Evolutionary conservation across 148 eudicot species (phyloP), one percentile per base, ranked within the genome.

Genomic region (Drosera capensis): DNA sequence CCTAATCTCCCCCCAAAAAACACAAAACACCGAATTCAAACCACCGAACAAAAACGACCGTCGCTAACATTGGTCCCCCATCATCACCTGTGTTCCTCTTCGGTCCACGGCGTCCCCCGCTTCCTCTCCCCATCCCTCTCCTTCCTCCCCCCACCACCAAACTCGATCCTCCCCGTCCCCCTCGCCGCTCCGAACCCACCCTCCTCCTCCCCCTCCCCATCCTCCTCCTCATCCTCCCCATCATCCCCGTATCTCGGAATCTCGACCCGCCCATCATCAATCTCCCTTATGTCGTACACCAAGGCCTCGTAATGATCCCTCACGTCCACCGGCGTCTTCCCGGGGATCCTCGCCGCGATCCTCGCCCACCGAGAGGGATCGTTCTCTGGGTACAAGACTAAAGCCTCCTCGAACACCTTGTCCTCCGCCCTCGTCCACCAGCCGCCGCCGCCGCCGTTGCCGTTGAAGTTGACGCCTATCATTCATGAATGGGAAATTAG

Each of bases 21-120:
- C 3, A 2, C 17, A 6, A 36, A 51, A 14, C 9, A 23, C 21
- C 11, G 0, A 43, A 29, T 49, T 40, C 20, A 13, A 11, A 23
- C 1, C 7, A 25, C 14, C n/a, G 9, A 30, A 1, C 15, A 14
- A 37, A 23, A 45, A 13, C 8, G 2, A 23, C 11, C 44, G 22
- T 15, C n/a, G 1, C 21, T 22, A 36, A 17, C 59, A 68, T n/a
- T n/a, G n/a, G n/a, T n/a, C n/a, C n/a, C n/a, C n/a, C n/a, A n/a
- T n/a, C n/a, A n/a, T n/a, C n/a, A n/a, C 74, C 70, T 64, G 57
- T 70, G 74, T 20, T 70, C 74, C 23, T 69, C 74, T 60, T 69
- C 74, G 14, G 74, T 69, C 74, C 74, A 69, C 49, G 74, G 74
- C 8, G 74, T 70, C 24, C 74, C 74, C 63, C 64, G 64, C 38